Base-by-base conservation (phyloP, 805 yeast genomes). In the Lachancea fermentati region DNA sequence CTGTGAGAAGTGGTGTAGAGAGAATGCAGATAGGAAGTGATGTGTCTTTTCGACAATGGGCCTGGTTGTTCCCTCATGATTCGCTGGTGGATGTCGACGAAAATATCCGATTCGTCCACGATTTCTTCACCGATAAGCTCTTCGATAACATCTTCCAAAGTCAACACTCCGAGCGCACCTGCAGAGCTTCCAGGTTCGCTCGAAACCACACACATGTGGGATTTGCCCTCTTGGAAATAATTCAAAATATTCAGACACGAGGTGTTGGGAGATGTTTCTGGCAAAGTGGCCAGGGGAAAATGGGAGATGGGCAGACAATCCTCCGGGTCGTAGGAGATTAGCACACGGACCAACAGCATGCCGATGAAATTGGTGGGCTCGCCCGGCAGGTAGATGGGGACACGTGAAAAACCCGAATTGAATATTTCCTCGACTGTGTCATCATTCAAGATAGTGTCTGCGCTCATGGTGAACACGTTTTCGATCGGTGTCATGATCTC, bases 51-150 rank as follows among this genome's bases (percentile, higher is more conserved):
- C 11, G 83, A 70, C 43, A 82, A 67, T 1, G 91, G 91, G 8
- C 89, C 89, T 1, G 91, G 91, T 44, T 75, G 76, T 30, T 71
- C 70, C 57, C 91, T 69, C 63, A 85, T 85, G 56, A 89, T 87
- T 44, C 86, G 86, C 48, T 85, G 84, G 62, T 86, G 86, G 47
- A 89, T 84, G 63, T 91, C 97, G 43, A 89, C 76, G 56, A 84
- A 88, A 14, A 93, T 97, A 59, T 91, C 98, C 17, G 88, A 79
- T 65, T 91, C 98, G 58, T 91, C 98, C 31, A 91, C 91, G 55
- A 91, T 91, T 61, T 91, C 98, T 64, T 91, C 97, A 37, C 98
- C 98, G 61, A 91, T 91, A 48, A 91, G 72, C 65, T 91, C 98
- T 63, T 91, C 98, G 57, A 91, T 93, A n/a, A 91, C 97, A 58